These are phyloP conservation scores for Nepenthes alata DNA, from an alignment of 179 eudicot genomes.

Conservation along the genomic window DNA sequence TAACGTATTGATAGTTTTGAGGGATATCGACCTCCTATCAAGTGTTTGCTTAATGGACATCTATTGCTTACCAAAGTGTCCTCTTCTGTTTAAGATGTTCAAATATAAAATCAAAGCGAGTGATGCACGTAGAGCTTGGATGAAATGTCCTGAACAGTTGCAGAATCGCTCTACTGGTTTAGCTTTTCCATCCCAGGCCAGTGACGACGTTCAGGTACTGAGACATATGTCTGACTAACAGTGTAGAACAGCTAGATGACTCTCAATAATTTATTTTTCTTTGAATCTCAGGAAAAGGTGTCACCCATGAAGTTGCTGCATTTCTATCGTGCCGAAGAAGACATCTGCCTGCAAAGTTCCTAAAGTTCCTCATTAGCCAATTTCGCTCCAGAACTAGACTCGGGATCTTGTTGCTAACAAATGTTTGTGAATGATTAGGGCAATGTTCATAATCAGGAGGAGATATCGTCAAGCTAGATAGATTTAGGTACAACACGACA, in stretches of 20 bases:
- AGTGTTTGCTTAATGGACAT: neutral
- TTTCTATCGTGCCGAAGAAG: constrained; percentile 48
- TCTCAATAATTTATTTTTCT: neutral
- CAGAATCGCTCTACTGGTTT: constrained; percentile 77
- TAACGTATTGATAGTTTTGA: neutral
- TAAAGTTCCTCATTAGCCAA: too few species aligned
- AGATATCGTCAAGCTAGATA: too few species aligned
- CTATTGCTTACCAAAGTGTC: neutral
- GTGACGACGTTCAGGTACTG: constrained; percentile 46
- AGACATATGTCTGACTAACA: neutral
- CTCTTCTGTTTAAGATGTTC: constrained; percentile 40
- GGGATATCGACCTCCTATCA: neutral
- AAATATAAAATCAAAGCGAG: constrained; percentile 42
- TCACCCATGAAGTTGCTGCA: constrained; percentile 44
- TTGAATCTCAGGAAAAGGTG: constrained; percentile 38
- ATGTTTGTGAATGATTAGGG: too few species aligned
- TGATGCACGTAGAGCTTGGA: constrained; percentile 64
- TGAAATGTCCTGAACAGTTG: constrained; percentile 59
- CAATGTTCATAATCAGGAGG: too few species aligned
- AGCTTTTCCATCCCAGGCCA: constrained; percentile 25
- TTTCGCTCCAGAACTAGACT: too few species aligned
- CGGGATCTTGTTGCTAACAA: too few species aligned
- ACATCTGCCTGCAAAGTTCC: constrained; percentile 8
- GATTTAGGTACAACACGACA: too few species aligned
- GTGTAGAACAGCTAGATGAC: too few species aligned